These are phyloP conservation scores for Aspergillus sp. DNA, from an alignment of 2,329 filamentous ascomycete species.

Conservation along the genomic window DNA sequence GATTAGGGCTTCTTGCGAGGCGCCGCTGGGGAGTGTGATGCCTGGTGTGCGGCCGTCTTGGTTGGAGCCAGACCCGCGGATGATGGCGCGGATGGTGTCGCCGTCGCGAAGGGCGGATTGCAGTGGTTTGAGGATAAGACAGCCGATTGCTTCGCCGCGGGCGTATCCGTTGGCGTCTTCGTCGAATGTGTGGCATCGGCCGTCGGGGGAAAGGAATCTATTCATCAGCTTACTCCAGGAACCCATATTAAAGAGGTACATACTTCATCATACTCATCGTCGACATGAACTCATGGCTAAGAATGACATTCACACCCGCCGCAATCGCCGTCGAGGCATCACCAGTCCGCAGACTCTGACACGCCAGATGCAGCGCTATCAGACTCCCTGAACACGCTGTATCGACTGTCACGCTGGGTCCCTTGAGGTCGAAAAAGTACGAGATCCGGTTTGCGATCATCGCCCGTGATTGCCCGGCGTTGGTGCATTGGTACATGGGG, in stretches of 20 bases:
- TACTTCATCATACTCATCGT: conserved; percentile 18
- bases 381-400: conserved; percentile 31
- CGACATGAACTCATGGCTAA: conserved; percentile 23
- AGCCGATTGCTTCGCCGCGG: conserved; percentile 42
- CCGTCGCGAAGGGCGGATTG: conserved; percentile 37
- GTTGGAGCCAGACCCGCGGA: conserved; percentile 38
- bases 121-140: conserved; percentile 40
- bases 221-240: background rate
- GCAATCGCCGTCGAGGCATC: conserved; percentile 19
- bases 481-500: conserved; percentile 22
- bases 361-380: conserved; percentile 29
- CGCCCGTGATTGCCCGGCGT: conserved; percentile 19
- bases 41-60: conserved; percentile 44
- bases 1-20: conserved; percentile 31
- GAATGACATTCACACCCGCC: conserved; percentile 19
- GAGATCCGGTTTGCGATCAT: conserved; percentile 25
- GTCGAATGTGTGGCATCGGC: conserved; percentile 32
- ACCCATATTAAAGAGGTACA: background rate
- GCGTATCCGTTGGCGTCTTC: conserved; percentile 41
- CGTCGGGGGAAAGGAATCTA: conserved; percentile 23
- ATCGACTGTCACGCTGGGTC: conserved; percentile 28
- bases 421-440: conserved; percentile 30
- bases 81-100: conserved; percentile 41
- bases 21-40: conserved; percentile 39
- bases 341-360: conserved; percentile 18